Evolutionary conservation across 176 grass and related monocot species (phyloP).

Genomic region (Aegilops speltoides): DNA sequence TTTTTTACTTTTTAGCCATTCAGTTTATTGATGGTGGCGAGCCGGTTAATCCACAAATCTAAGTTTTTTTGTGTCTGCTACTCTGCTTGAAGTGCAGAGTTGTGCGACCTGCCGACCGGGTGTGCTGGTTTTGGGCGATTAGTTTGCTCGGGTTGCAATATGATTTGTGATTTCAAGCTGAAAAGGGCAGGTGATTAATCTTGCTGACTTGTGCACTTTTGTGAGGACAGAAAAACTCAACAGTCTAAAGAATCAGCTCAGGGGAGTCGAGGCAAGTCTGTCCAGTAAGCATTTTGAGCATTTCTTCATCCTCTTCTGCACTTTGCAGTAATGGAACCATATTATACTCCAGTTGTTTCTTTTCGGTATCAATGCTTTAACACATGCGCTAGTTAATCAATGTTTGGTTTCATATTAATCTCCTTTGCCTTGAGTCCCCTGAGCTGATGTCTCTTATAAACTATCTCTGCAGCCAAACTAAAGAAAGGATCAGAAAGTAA

Average conservation of each 20-base stretch:
- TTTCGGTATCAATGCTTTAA: not conserved
- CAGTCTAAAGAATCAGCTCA: conserved; percentile 50
- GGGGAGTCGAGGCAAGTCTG: conserved; percentile 47
- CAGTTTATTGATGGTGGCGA: no score
- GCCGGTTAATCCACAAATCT: no score
- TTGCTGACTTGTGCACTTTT: not conserved
- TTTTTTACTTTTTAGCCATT: no score
- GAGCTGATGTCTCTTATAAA: not conserved
- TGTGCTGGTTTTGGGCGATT: not conserved
- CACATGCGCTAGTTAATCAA: not conserved
- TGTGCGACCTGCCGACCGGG: no score
- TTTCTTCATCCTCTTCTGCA: not conserved
- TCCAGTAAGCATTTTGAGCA: conserved; percentile 37
- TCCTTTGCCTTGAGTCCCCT: not conserved
- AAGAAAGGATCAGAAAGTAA: conserved; percentile 42
- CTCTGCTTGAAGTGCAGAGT: no score
- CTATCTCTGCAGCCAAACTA: conserved; percentile 38
- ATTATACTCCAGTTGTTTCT: not conserved
- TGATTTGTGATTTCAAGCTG: not conserved
- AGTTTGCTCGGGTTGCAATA: not conserved
- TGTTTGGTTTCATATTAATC: not conserved
- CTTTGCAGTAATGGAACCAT: no score
- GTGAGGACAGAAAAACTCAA: conserved; percentile 43
- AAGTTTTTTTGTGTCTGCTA: no score
- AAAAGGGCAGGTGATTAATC: not conserved